phyloP scores from a whole-genome alignment of 1,284 basidiomycete species.

The Cryptococcus sp. region DNA sequence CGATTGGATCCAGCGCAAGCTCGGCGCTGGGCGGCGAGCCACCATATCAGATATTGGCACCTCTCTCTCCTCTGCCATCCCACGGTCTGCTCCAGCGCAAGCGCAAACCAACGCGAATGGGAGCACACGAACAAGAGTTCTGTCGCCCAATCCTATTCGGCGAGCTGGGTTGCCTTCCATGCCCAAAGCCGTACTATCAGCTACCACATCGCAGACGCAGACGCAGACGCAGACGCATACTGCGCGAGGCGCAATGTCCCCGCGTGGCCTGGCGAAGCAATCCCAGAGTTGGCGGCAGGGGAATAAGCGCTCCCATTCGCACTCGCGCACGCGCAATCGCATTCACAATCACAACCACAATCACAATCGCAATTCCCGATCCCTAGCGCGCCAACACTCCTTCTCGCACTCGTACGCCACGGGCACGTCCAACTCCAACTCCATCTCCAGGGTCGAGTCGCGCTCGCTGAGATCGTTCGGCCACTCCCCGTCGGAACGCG shows the following conservation, averaged over 20 bases:
- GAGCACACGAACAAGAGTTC: slow-evolving; percentile 1
- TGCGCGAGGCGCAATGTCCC: not conserved
- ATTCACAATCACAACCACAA: too few species aligned
- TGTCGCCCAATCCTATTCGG: not conserved
- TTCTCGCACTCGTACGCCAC: too few species aligned
- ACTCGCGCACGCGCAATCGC: too few species aligned
- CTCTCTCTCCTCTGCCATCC: not conserved
- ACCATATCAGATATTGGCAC: slow-evolving; percentile 17
- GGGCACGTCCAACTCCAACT: too few species aligned
- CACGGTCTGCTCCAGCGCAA: not conserved
- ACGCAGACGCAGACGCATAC: not conserved
- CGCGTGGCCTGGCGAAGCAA: not conserved
- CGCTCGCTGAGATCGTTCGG: not conserved
- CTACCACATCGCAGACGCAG: not conserved
- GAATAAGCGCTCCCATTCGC: too few species aligned
- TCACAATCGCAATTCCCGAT: too few species aligned
- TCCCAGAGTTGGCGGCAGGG: too few species aligned
- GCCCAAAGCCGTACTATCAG: not conserved
- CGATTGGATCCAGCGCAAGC: slow-evolving; percentile 87
- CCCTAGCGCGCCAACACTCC: too few species aligned
- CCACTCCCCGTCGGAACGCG: slow-evolving; percentile 23
- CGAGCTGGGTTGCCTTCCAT: slow-evolving; percentile 9
- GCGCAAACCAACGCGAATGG: not conserved
- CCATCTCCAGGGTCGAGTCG: too few species aligned
- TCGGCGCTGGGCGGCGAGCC: slow-evolving; percentile 51